These are phyloP conservation scores for Pichia cabralensis DNA, from an alignment of 805 yeast species.

Conservation along the genomic window DNA sequence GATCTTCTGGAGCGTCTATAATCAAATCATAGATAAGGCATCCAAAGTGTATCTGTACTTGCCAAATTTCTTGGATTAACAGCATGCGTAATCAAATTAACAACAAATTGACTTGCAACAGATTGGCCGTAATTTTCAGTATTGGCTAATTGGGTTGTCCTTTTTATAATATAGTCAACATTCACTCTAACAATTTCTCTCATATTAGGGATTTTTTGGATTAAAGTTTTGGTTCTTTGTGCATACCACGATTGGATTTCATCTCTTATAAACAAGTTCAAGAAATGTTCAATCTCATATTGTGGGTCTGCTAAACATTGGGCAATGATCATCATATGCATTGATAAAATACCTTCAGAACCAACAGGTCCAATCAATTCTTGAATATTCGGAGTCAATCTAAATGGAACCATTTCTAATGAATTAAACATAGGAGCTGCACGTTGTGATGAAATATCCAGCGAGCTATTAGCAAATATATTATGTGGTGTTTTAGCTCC, in stretches of 20 bases:
- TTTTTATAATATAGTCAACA: conserved; percentile 73
- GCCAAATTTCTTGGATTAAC: conserved; percentile 93
- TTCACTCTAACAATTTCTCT: conserved; percentile 82
- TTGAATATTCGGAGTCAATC: conserved; percentile 93
- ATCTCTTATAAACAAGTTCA: conserved; percentile 92
- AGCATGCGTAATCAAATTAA: conserved; percentile 88
- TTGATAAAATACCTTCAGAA: conserved; percentile 83
- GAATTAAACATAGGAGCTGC: conserved; percentile 81
- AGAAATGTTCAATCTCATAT: conserved; percentile 80
- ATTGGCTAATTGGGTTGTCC: conserved; percentile 63
- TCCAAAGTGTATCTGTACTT: conserved; percentile 84
- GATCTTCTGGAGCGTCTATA: no score
- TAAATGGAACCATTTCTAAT: conserved; percentile 89
- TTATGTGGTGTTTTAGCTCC: conserved; percentile 33
- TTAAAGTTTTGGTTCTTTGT: conserved; percentile 73
- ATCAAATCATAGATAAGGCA: conserved; percentile 77
- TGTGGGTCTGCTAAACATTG: conserved; percentile 86
- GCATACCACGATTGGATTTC: conserved; percentile 93
- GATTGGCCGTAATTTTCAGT: conserved; percentile 47
- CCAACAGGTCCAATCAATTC: conserved; percentile 90
- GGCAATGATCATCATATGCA: conserved; percentile 75
- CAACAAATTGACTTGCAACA: conserved; percentile 78
- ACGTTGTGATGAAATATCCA: conserved; percentile 40
- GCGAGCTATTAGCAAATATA: conserved; percentile 33
- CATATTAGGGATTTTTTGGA: conserved; percentile 66